Conservation (phyloP, 1,284 basidiomycete species). For the Pyrrhoderma lamaoense region DNA sequence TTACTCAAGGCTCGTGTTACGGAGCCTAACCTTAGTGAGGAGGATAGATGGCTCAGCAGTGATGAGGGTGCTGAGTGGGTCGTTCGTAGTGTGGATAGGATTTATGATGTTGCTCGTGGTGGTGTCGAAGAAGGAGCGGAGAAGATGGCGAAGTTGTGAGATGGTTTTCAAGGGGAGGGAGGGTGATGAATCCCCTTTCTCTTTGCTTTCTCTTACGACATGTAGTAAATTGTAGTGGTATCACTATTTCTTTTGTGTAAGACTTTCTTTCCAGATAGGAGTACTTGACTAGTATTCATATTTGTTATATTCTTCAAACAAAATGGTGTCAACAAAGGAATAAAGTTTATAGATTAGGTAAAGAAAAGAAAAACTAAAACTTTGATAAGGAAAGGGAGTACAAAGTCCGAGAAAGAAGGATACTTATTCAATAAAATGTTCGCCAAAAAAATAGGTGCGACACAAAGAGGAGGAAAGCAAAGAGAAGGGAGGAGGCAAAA, state of each 20-base stretch:
- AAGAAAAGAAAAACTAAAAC: constrained; percentile 48
- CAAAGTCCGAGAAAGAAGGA: constrained; percentile 73
- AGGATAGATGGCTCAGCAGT: constrained; percentile 80
- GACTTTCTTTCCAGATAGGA: too few relatives aligned
- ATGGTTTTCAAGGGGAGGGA: constrained; percentile 14
- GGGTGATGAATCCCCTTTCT: too few relatives aligned
- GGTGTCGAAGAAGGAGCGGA: constrained; percentile 26
- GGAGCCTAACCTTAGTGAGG: constrained; percentile 41
- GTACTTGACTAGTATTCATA: too few relatives aligned
- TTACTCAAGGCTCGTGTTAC: constrained; percentile 72
- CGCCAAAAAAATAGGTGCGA: too few relatives aligned
- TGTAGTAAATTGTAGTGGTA: too few relatives aligned
- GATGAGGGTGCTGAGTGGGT: constrained; percentile 94
- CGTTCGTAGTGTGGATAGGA: constrained; percentile 76
- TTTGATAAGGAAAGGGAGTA: constrained; percentile 68
- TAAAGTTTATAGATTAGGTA: not conserved
- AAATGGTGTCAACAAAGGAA: not conserved
- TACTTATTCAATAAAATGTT: constrained; percentile 85
- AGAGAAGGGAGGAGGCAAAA: too few relatives aligned
- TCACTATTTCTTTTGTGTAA: too few relatives aligned
- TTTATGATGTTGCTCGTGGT: constrained; percentile 59
- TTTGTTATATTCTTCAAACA: constrained; percentile 2
- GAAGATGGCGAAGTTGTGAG: constrained; percentile 55
- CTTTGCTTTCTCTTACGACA: too few relatives aligned
- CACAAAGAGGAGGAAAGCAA: too few relatives aligned